A percentile compares a stretch with the other conserved stretches of the same genome.
Conservation (phyloP, 192 early-diverging fungal genomes). For the Powellomyces hirtus region DNA sequence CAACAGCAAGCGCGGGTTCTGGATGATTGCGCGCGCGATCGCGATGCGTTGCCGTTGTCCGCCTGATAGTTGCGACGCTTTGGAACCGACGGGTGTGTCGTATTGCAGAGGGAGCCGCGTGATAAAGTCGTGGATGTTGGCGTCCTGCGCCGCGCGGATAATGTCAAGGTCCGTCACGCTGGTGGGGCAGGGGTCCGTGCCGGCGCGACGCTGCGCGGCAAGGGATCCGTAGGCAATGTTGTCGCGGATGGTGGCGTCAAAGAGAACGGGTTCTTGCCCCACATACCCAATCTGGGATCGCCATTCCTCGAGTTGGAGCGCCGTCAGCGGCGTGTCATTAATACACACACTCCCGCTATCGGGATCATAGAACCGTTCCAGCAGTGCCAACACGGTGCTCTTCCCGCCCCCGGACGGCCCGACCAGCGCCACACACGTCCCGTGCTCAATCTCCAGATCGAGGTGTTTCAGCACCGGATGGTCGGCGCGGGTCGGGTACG, state of each 20-base stretch:
- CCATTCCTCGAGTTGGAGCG: slow-evolving; percentile 49
- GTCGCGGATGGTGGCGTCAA: slow-evolving; percentile 63
- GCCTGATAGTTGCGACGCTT: slow-evolving; percentile 67
- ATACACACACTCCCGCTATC: slow-evolving; percentile 57
- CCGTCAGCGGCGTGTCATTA: slow-evolving; percentile 72
- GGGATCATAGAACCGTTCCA: slow-evolving; percentile 51
- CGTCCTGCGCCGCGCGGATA: slow-evolving; percentile 27
- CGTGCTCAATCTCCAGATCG: slow-evolving; percentile 39
- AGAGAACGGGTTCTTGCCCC: slow-evolving; percentile 78
- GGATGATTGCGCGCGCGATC: slow-evolving; percentile 26
- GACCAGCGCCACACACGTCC: slow-evolving; percentile 80
- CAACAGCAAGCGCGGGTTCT: slow-evolving; percentile 67
- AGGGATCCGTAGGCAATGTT: slow-evolving; percentile 19
- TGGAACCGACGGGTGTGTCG: slow-evolving; percentile 44
- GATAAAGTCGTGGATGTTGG: slow-evolving; percentile 78
- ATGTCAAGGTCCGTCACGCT: neutral
- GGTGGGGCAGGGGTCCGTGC: slow-evolving; percentile 48
- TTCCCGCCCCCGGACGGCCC: slow-evolving; percentile 78
- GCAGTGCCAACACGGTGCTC: slow-evolving; percentile 60
- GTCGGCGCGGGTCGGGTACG: slow-evolving; percentile 63
- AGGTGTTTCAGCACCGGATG: slow-evolving; percentile 22
- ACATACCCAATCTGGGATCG: slow-evolving; percentile 78
- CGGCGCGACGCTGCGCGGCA: slow-evolving; percentile 34
- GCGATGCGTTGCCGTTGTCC: slow-evolving; percentile 75
- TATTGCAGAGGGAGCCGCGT: slow-evolving; percentile 45